Evolutionary conservation across 805 yeast genomes (phyloP).

Genomic region (Sugiyamaella mastotermitis): DNA sequence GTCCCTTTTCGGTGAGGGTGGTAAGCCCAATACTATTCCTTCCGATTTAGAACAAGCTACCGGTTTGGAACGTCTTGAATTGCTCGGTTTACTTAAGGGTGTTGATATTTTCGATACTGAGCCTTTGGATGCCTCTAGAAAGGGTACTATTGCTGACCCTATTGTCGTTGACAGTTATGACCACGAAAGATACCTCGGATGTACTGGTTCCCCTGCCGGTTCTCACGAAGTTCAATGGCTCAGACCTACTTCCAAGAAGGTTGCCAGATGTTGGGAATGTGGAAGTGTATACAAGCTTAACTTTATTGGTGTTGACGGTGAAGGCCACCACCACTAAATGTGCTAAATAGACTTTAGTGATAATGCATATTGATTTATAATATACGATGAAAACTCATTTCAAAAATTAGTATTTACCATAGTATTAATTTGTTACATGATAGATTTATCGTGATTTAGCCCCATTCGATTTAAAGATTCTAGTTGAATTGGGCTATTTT

Average conservation of each 20-base stretch:
- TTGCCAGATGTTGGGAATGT: conserved; percentile 98
- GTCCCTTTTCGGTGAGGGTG: conserved; percentile 87
- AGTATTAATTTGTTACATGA: no score
- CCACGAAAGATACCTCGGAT: conserved; percentile 91
- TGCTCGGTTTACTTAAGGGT: conserved; percentile 92
- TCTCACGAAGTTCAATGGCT: conserved; percentile 91
- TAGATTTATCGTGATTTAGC: no score
- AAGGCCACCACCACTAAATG: conserved; percentile 53
- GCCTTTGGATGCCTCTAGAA: conserved; percentile 82
- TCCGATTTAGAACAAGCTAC: conserved; percentile 95
- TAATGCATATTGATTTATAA: no score
- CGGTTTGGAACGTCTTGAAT: conserved; percentile 95
- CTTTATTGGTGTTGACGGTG: conserved; percentile 70
- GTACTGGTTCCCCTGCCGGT: conserved; percentile 93
- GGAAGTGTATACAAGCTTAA: conserved; percentile 90
- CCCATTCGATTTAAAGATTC: no score
- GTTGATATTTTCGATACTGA: conserved; percentile 80
- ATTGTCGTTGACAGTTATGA: conserved; percentile 84
- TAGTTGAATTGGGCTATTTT: no score
- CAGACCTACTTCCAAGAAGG: conserved; percentile 74
- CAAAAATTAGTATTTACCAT: no score
- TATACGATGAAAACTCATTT: no score
- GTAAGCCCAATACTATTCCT: conserved; percentile 75
- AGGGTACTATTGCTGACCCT: conserved; percentile 87
- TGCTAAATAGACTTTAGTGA: no score